A percentile compares a stretch with the other conserved stretches of the same genome.
phyloP scores from a whole-genome alignment of 2,329 filamentous ascomycete genomes.

The Claviceps quebecensis region DNA sequence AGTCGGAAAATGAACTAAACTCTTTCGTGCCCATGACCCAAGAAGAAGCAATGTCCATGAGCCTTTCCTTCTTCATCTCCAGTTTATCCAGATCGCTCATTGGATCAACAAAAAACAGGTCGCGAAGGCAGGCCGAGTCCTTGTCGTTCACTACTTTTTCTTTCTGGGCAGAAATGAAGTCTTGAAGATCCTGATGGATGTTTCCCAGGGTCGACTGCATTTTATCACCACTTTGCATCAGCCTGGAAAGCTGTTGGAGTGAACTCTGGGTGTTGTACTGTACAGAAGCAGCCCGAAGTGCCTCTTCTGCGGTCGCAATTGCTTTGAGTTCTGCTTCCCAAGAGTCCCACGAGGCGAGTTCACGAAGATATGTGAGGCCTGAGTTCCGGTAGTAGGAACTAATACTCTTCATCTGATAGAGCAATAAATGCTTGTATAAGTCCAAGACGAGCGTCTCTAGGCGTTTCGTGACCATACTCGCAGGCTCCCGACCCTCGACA shows the following conservation, averaged over 20 bases:
- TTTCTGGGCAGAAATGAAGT: slow-evolving; percentile 8
- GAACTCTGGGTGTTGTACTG: slow-evolving; percentile 7
- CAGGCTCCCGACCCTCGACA: slow-evolving; percentile 4
- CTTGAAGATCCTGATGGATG: slow-evolving; percentile 7
- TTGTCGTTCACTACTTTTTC: slow-evolving; percentile 6
- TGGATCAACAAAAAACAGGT: slow-evolving; percentile 7
- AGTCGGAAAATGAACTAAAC: slow-evolving; percentile 14
- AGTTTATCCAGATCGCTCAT: slow-evolving; percentile 7
- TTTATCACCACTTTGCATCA: slow-evolving; percentile 6
- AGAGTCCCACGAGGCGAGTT: slow-evolving; percentile 5
- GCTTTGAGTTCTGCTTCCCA: slow-evolving; percentile 5
- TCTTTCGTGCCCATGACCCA: slow-evolving; percentile 7
- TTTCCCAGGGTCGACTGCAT: slow-evolving; percentile 7
- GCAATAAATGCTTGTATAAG: slow-evolving; percentile 6
- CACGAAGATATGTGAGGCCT: slow-evolving; percentile 6
- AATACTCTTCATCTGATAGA: slow-evolving; percentile 8
- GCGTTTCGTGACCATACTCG: slow-evolving; percentile 3
- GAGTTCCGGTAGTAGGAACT: slow-evolving; percentile 7
- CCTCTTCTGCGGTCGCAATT: slow-evolving; percentile 5
- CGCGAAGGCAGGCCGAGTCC: slow-evolving; percentile 7
- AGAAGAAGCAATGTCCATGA: slow-evolving; percentile 6
- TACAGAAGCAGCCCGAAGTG: slow-evolving; percentile 6
- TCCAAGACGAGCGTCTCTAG: slow-evolving; percentile 5
- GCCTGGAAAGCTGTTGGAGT: slow-evolving; percentile 5
- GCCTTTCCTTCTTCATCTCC: slow-evolving; percentile 7